Conservation (phyloP, 1,139 yeast genomes). For the Diutina mesorugosa region DNA sequence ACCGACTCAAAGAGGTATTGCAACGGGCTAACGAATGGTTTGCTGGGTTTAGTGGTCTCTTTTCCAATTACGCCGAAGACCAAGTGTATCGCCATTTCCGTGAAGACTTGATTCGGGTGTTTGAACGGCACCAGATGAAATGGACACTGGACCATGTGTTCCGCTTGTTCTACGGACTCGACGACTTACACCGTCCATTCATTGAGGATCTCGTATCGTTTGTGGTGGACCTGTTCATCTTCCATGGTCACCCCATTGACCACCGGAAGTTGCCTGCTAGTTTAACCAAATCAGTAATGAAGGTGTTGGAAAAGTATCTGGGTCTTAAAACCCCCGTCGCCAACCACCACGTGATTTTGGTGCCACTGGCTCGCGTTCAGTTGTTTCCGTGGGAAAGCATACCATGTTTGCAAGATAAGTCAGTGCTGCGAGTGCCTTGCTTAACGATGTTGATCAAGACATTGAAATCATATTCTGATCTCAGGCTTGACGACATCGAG, state of each 20-base stretch:
- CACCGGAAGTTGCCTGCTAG: not conserved
- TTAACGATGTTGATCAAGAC: constrained; percentile 31
- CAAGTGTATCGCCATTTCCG: constrained; percentile 21
- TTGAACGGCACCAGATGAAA: not conserved
- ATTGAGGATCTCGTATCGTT: constrained; percentile 34
- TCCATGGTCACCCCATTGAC: not conserved
- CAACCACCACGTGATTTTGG: not conserved
- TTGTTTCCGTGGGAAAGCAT: constrained; percentile 83
- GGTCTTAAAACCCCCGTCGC: not conserved
- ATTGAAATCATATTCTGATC: constrained; percentile 14
- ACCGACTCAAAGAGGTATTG: constrained; percentile 40
- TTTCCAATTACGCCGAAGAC: constrained; percentile 19
- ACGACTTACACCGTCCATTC: constrained; percentile 8
- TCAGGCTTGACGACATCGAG: constrained; percentile 7
- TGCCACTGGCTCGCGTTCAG: constrained; percentile 13
- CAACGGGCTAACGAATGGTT: constrained; percentile 59
- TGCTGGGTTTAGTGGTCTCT: constrained; percentile 66
- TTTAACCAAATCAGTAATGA: not conserved
- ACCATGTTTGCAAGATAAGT: constrained; percentile 33
- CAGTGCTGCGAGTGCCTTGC: constrained; percentile 73
- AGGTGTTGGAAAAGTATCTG: not conserved
- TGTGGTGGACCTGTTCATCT: constrained; percentile 56
- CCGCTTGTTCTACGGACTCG: constrained; percentile 21
- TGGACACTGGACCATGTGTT: not conserved
- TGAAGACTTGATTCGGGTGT: constrained; percentile 8